Evolutionary conservation across 2,329 filamentous ascomycete species (phyloP).

Genomic region (Colletotrichum somersetense): DNA sequence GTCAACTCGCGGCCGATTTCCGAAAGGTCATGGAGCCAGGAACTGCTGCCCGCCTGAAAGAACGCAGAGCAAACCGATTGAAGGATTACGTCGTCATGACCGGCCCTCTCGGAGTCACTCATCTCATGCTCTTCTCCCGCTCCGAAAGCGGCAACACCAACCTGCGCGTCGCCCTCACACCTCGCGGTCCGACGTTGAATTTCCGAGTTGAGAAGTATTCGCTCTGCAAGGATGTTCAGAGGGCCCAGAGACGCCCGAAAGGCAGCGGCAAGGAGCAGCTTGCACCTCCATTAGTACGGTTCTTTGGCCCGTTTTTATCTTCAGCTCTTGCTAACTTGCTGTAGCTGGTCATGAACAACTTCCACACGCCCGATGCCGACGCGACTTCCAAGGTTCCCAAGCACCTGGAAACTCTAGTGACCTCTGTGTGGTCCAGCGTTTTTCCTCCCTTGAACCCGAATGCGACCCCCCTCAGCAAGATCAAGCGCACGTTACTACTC

Average conservation of each 20-base stretch:
- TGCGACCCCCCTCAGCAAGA: slow-evolving; percentile 89
- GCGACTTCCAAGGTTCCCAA: slow-evolving; percentile 82
- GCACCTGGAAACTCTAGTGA: slow-evolving; percentile 92
- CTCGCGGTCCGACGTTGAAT: slow-evolving; percentile 91
- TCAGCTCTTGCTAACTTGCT: slow-evolving; percentile 46
- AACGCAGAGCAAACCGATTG: slow-evolving; percentile 87
- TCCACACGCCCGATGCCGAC: slow-evolving; percentile 74
- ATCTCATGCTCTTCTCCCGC: slow-evolving; percentile 92
- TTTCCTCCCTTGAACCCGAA: slow-evolving; percentile 97
- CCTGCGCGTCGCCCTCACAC: slow-evolving; percentile 86
- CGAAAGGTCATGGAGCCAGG: slow-evolving; percentile 95
- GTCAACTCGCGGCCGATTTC: slow-evolving; percentile 91
- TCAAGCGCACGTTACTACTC: slow-evolving; percentile 88
- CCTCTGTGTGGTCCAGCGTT: slow-evolving; percentile 94
- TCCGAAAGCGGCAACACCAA: slow-evolving; percentile 94
- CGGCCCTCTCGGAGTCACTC: slow-evolving; percentile 91
- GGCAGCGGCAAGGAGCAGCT: slow-evolving; percentile 88
- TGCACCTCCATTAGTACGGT: slow-evolving; percentile 81
- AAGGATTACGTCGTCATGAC: slow-evolving; percentile 97
- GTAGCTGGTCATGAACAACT: slow-evolving; percentile 98
- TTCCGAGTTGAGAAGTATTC: slow-evolving; percentile 97
- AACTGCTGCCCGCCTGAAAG: slow-evolving; percentile 89
- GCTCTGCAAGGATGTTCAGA: slow-evolving; percentile 89
- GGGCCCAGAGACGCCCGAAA: slow-evolving; percentile 84
- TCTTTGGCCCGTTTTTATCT: background rate